Conservation (phyloP, 257 asterid genomes). For the Scutellaria minor region DNA sequence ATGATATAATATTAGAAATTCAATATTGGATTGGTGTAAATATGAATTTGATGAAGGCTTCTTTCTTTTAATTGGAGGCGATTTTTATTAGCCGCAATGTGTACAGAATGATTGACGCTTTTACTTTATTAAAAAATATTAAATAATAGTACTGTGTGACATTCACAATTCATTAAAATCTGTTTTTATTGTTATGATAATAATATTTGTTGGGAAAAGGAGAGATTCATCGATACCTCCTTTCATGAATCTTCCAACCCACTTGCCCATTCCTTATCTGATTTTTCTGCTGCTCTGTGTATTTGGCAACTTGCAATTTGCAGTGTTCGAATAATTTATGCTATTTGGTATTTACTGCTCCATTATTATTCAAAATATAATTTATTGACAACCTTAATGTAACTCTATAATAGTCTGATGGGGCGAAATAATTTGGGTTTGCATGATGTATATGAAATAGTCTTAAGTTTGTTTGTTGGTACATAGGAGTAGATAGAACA, state of each 20-base stretch:
- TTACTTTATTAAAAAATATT: background rate
- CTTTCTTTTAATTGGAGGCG: too few species aligned
- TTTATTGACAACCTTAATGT: too few species aligned
- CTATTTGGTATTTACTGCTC: too few species aligned
- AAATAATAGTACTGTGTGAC: background rate
- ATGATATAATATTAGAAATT: background rate
- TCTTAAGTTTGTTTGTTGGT: too few species aligned
- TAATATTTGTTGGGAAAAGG: constrained; percentile 12
- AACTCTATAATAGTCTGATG: too few species aligned
- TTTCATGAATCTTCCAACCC: background rate
- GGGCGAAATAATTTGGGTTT: too few species aligned
- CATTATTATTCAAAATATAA: too few species aligned
- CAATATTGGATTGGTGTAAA: background rate
- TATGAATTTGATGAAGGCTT: background rate
- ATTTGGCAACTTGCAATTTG: constrained; percentile 11
- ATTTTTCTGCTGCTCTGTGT: constrained; percentile 1
- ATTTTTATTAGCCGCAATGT: background rate
- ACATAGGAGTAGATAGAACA: too few species aligned
- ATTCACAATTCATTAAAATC: background rate
- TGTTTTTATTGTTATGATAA: background rate
- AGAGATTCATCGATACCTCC: background rate
- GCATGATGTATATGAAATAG: too few species aligned
- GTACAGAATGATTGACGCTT: background rate
- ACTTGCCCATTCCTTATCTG: background rate
- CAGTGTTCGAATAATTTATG: background rate